Evolutionary conservation across 2,329 filamentous ascomycete species (phyloP).

Genomic region (Fusarium sororula): DNA sequence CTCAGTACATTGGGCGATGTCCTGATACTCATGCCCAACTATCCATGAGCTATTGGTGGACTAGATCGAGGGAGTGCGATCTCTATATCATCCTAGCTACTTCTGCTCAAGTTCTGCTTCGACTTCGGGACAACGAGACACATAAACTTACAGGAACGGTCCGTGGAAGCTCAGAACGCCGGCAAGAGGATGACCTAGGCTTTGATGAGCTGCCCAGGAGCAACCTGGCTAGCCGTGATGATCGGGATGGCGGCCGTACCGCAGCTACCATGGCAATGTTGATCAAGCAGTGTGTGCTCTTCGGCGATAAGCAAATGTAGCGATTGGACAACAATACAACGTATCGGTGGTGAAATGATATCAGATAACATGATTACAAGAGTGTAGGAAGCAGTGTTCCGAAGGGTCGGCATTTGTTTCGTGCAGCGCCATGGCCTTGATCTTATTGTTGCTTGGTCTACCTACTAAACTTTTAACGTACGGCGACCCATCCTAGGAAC

Average conservation of each 20-base stretch:
- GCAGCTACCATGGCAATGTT: neutral
- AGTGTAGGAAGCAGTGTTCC: neutral
- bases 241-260: neutral
- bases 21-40: neutral
- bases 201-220: neutral
- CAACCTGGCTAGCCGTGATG: no score
- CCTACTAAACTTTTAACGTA: neutral
- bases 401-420: neutral
- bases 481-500: neutral
- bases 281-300: neutral
- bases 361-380: neutral
- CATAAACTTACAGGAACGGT: neutral
- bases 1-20: accelerated
- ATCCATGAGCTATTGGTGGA: accelerated
- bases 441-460: neutral
- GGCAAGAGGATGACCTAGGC: neutral
- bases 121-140: neutral
- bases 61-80: neutral
- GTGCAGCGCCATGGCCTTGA: neutral
- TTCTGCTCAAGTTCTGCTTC: neutral
- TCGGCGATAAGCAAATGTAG: neutral
- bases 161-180: neutral
- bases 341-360: neutral
- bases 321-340: accelerated
- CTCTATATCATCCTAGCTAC: neutral